Conservation (phyloP, 495 filamentous ascomycete species). For the Halenospora varia region DNA sequence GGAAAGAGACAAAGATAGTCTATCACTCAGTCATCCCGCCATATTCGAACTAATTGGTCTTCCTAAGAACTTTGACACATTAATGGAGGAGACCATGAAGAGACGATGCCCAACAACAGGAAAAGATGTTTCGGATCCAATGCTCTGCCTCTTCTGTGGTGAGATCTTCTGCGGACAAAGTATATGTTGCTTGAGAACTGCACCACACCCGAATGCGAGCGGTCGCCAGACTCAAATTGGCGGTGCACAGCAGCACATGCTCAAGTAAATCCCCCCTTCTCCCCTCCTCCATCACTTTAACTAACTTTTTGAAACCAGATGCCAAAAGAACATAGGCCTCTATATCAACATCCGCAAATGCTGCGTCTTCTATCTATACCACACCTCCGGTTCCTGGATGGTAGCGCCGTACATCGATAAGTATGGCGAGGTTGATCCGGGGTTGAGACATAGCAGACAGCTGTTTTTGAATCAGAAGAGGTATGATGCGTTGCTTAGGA, state of each 20-base stretch:
- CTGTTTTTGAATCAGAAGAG: slow-evolving; percentile 89
- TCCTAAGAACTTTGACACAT: slow-evolving; percentile 84
- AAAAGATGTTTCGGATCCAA: slow-evolving; percentile 84
- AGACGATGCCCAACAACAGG: slow-evolving; percentile 83
- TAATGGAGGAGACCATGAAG: slow-evolving; percentile 87
- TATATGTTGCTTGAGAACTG: slow-evolving; percentile 76
- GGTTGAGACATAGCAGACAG: slow-evolving; percentile 75
- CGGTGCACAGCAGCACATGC: slow-evolving; percentile 85
- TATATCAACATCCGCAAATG: slow-evolving; percentile 98
- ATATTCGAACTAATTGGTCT: slow-evolving; percentile 94
- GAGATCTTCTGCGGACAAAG: slow-evolving; percentile 94
- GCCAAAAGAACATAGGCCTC: slow-evolving; percentile 80
- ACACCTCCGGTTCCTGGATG: slow-evolving; percentile 76
- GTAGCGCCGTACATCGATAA: slow-evolving; percentile 90
- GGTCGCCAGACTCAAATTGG: slow-evolving; percentile 52
- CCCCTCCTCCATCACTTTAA: not conserved
- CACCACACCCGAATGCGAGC: slow-evolving; percentile 21
- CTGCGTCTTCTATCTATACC: slow-evolving; percentile 78
- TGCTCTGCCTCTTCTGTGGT: slow-evolving; percentile 91
- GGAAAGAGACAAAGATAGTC: not conserved
- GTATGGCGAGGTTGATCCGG: slow-evolving; percentile 89
- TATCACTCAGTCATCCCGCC: slow-evolving; percentile 61
- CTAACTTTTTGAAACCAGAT: slow-evolving; percentile 48
- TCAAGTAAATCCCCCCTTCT: slow-evolving; percentile 57
- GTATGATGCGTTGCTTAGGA: slow-evolving; percentile 82